These are phyloP conservation scores for Cryptosporidium parvum DNA, from an alignment of 169 alveolate genomes.

Conservation along the genomic window DNA sequence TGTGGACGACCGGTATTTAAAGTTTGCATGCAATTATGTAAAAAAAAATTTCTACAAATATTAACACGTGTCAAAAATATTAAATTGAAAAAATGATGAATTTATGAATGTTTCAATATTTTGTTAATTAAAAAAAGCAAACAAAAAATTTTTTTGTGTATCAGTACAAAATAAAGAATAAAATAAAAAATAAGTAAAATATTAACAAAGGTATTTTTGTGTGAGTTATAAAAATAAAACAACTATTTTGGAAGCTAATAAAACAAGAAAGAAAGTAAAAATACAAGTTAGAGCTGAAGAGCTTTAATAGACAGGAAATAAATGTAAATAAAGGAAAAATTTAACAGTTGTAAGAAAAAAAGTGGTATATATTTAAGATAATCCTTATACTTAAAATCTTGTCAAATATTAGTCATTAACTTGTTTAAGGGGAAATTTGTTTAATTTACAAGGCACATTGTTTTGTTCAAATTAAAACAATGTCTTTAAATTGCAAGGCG, in stretches of 20 bases:
- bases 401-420: no score
- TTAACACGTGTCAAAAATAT: neutral
- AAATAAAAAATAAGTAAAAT: no score
- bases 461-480: neutral
- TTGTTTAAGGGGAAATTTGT: no score
- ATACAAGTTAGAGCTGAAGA: no score
- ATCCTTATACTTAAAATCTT: neutral
- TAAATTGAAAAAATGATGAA: neutral
- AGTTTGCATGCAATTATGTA: neutral
- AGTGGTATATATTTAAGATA: no score
- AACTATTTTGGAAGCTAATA: no score
- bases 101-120: neutral
- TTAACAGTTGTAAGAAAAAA: no score
- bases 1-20: constrained; percentile 12
- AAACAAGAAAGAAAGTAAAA: neutral
- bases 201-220: no score
- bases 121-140: no score
- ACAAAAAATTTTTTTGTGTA: neutral
- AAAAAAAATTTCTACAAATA: neutral
- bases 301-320: neutral
- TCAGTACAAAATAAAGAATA: no score
- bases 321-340: no score
- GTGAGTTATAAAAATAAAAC: no score
- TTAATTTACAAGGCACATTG: neutral
- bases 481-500: constrained; percentile 14